Percentiles rank a stretch among this genome's conserved stretches.
Evolutionary conservation across 129 eudicot genomes (phyloP).

Genomic region (Arctium lappa): DNA sequence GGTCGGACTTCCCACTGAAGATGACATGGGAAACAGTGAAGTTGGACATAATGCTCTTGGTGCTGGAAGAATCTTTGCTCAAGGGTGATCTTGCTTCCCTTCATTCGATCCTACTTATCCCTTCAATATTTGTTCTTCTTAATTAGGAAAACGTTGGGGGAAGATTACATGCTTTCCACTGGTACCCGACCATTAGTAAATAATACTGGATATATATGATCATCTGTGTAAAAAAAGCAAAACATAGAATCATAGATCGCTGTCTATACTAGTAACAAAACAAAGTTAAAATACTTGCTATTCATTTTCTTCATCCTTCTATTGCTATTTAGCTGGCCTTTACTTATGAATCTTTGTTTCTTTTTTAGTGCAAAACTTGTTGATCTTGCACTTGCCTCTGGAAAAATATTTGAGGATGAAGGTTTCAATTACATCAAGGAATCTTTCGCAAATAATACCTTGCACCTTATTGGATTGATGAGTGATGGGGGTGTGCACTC

Average conservation of each 20-base stretch:
- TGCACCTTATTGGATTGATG: slow-evolving; percentile 83
- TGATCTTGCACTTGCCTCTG: slow-evolving; percentile 83
- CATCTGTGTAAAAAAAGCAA: neutral
- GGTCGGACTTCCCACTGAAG: slow-evolving; percentile 89
- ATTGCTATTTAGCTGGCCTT: neutral
- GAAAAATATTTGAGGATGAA: slow-evolving; percentile 84
- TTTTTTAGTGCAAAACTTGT: slow-evolving; percentile 74
- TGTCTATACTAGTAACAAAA: neutral
- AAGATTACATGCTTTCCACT: slow-evolving; percentile 2
- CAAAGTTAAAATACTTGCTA: neutral
- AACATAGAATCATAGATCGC: neutral
- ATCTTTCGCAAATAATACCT: slow-evolving; percentile 59
- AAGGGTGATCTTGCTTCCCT: slow-evolving; percentile 54
- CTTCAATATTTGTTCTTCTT: neutral
- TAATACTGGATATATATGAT: neutral
- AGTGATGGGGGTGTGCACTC: slow-evolving; percentile 99
- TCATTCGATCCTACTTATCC: neutral
- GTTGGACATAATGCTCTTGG: slow-evolving; percentile 97
- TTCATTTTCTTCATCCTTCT: neutral
- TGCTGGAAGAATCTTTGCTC: slow-evolving; percentile 88
- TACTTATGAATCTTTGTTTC: slow-evolving; percentile 15
- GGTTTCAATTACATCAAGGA: slow-evolving; percentile 88
- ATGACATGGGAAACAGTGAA: slow-evolving; percentile 97
- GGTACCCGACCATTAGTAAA: neutral
- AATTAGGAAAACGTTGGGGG: neutral